These are phyloP conservation scores for Diaporthe velutina DNA, from an alignment of 2,329 filamentous ascomycete species.

Conservation along the genomic window DNA sequence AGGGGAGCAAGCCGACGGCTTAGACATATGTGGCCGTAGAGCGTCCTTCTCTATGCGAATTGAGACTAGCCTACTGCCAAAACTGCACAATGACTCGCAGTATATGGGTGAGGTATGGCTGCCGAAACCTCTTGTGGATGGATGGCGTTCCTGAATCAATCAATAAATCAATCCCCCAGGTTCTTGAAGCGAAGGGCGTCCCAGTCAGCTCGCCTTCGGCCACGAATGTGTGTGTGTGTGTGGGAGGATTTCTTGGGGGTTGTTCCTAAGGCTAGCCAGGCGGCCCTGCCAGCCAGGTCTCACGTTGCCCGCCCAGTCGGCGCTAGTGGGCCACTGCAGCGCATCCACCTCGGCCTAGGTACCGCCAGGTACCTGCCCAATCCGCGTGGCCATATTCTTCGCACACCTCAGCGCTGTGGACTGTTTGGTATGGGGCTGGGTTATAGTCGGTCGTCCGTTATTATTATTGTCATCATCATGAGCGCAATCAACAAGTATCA, in stretches of 20 bases:
- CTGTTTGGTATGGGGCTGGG: background rate
- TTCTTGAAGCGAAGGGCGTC: constrained; percentile 16
- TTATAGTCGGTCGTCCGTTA: background rate
- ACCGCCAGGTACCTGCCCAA: background rate
- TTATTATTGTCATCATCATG: constrained; percentile 2
- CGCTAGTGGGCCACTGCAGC: constrained; percentile 12
- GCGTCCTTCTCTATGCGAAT: background rate
- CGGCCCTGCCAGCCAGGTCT: constrained; percentile 22
- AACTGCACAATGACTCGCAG: constrained; percentile 30
- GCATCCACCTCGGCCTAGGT: background rate
- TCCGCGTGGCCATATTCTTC: background rate
- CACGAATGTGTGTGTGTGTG: background rate
- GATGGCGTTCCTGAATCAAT: constrained; percentile 18
- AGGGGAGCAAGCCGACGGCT: background rate
- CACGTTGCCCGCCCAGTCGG: constrained; percentile 9
- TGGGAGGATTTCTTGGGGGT: background rate
- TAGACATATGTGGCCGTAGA: constrained; percentile 6
- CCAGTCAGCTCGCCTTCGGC: constrained; percentile 6
- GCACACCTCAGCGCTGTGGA: background rate
- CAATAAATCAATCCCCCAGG: background rate
- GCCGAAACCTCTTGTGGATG: background rate
- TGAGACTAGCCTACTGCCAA: constrained; percentile 16
- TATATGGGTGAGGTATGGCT: background rate
- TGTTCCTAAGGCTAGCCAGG: constrained; percentile 8
- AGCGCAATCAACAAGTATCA: constrained; percentile 3